Evolutionary conservation across 306 rosid genomes (phyloP).

Genomic region (Fragaria iinumae): DNA sequence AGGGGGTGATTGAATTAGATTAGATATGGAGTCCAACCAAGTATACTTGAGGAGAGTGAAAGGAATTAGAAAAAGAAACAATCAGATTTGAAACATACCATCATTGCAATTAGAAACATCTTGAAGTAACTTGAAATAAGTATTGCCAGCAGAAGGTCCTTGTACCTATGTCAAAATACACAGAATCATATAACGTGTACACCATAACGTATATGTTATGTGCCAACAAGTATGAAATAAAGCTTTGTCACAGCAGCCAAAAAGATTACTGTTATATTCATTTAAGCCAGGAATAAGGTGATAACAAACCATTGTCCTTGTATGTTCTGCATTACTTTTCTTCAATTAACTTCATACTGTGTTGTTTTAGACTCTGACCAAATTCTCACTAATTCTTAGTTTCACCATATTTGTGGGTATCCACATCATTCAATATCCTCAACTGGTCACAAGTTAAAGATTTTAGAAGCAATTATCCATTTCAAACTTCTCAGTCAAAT

Average conservation of each 20-base stretch:
- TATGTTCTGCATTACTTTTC: not conserved
- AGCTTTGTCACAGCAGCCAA: not conserved
- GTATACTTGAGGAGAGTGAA: not conserved
- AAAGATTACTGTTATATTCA: constrained; percentile 6
- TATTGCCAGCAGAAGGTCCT: constrained; percentile 59
- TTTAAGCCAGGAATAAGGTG: not conserved
- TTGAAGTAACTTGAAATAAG: constrained; percentile 83
- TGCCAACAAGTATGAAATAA: not conserved
- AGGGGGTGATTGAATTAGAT: constrained; percentile 25
- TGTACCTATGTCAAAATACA: constrained; percentile 46
- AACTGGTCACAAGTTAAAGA: not conserved
- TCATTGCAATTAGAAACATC: constrained; percentile 74
- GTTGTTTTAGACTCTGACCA: not conserved
- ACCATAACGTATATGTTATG: not conserved
- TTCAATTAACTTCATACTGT: not conserved
- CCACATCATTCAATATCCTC: not conserved
- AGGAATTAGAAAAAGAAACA: not conserved
- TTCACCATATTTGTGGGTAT: not conserved
- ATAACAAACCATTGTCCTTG: not conserved
- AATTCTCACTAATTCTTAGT: not conserved
- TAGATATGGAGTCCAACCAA: constrained; percentile 3
- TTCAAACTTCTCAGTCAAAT: not conserved
- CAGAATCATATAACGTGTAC: constrained; percentile 1
- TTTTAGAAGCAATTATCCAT: not conserved
- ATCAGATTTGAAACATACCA: constrained; percentile 46